Conservation (phyloP, 371 early-diverging fungal genomes). For the Actinomortierella ambigua region DNA sequence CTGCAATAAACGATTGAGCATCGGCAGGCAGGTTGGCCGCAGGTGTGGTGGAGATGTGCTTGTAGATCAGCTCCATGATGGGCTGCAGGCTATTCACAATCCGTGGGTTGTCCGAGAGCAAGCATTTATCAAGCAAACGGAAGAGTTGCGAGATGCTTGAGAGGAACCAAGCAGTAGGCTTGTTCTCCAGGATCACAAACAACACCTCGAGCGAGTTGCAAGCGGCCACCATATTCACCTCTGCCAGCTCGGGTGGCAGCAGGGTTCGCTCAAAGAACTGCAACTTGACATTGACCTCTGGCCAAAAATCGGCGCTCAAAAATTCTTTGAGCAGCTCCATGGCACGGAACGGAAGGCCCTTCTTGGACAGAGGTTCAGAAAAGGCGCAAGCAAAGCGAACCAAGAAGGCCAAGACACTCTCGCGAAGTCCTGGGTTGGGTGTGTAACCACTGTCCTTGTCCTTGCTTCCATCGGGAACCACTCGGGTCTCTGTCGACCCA, state of each 20-base stretch:
- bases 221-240: constrained; percentile 50
- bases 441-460: constrained; percentile 50
- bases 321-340: constrained; percentile 68
- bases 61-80: constrained; percentile 66
- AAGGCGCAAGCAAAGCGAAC: constrained; percentile 74
- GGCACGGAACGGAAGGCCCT: constrained; percentile 61
- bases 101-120: constrained; percentile 66
- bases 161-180: constrained; percentile 69
- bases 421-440: constrained; percentile 62
- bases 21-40: constrained; percentile 29
- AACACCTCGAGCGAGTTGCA: constrained; percentile 77
- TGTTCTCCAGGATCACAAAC: constrained; percentile 61
- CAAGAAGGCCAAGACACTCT: constrained; percentile 71
- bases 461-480: constrained; percentile 8
- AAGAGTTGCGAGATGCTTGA: constrained; percentile 69
- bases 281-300: constrained; percentile 48
- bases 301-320: constrained; percentile 57
- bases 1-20: constrained; percentile 40
- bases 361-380: constrained; percentile 59
- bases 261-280: constrained; percentile 47
- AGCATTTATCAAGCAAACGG: constrained; percentile 70
- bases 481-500: constrained; percentile 14
- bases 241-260: constrained; percentile 43
- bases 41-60: constrained; percentile 33
- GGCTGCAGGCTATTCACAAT: constrained; percentile 70